Evolutionary conservation across 164 flowering plant genomes (phyloP).

Genomic region (Nymphaea colorata): DNA sequence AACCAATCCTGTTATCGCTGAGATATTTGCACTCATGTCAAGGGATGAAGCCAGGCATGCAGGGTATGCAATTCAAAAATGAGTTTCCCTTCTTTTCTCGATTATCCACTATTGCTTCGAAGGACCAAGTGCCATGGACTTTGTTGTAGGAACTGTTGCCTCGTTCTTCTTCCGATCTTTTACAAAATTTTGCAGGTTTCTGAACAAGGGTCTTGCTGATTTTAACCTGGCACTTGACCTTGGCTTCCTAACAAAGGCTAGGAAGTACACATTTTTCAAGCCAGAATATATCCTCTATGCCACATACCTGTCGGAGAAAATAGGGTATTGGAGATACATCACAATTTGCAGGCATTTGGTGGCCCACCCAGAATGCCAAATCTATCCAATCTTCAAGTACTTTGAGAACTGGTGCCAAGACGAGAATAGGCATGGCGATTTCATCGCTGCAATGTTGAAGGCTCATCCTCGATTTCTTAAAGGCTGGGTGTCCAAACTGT

Average conservation of each 20-base stretch:
- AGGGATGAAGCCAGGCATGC: slow-evolving; percentile 99
- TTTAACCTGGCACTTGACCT: slow-evolving; percentile 91
- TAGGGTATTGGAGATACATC: slow-evolving; percentile 98
- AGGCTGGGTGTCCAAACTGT: slow-evolving; percentile 95
- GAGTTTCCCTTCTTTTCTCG: too few relatives aligned
- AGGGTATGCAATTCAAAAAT: slow-evolving; percentile 36
- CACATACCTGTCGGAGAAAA: slow-evolving; percentile 92
- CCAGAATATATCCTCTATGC: slow-evolving; percentile 98
- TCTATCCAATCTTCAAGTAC: slow-evolving; percentile 95
- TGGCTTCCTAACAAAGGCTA: slow-evolving; percentile 96
- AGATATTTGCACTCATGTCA: slow-evolving; percentile 99
- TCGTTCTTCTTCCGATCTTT: too few relatives aligned
- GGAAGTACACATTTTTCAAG: slow-evolving; percentile 98
- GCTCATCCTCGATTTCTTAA: slow-evolving; percentile 98
- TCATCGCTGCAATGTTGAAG: slow-evolving; percentile 95
- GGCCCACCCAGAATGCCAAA: slow-evolving; percentile 79
- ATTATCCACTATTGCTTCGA: too few relatives aligned
- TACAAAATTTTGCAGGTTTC: slow-evolving; percentile 37
- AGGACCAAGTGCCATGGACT: too few relatives aligned
- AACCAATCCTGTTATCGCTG: slow-evolving; percentile 95
- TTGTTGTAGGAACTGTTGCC: too few relatives aligned
- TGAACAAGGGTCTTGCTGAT: slow-evolving; percentile 98
- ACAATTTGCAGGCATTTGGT: slow-evolving; percentile 92
- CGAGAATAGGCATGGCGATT: slow-evolving; percentile 98
- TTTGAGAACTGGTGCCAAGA: slow-evolving; percentile 99